Evolutionary conservation across 2,329 filamentous ascomycete species (phyloP).

Genomic region (Ophiognomonia clavigignenti-juglandacearum): DNA sequence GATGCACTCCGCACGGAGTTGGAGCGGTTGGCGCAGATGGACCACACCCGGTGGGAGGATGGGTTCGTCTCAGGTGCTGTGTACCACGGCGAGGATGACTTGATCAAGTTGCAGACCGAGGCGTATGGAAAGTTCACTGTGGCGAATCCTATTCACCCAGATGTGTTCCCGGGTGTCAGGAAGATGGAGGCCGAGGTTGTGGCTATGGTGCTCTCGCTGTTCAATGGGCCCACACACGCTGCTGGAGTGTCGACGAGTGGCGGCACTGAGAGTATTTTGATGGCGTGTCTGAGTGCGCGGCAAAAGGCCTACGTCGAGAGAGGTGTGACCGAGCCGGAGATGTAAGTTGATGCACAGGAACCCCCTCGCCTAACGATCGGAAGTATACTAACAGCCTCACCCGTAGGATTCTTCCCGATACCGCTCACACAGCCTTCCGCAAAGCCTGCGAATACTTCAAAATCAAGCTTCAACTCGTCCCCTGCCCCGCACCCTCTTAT

Average conservation of each 20-base stretch:
- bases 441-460: conserved; percentile 96
- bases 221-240: conserved; percentile 80
- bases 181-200: conserved; percentile 99
- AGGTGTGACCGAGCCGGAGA: conserved; percentile 87
- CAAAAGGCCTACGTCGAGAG: conserved; percentile 85
- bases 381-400: conserved; percentile 12
- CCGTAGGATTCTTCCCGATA: conserved; percentile 81
- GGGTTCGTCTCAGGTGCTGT: conserved; percentile 91
- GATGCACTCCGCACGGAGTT: conserved; percentile 79
- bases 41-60: conserved; percentile 96
- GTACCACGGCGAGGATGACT: conserved; percentile 83
- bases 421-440: conserved; percentile 91
- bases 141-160: conserved; percentile 92
- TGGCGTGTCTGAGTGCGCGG: conserved; percentile 86
- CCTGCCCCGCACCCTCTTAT: conserved; percentile 79
- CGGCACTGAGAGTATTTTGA: conserved; percentile 93
- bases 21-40: conserved; percentile 72
- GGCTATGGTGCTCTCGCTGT: conserved; percentile 86
- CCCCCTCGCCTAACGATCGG: neutral
- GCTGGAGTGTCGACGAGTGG: conserved; percentile 89
- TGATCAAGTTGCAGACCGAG: conserved; percentile 82
- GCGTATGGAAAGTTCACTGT: conserved; percentile 94
- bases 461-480: conserved; percentile 87
- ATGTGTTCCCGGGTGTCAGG: conserved; percentile 94
- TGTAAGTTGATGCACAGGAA: conserved; percentile 50